Percentiles rank a stretch among this genome's conserved stretches.
phyloP scores from a whole-genome alignment of 768 basidiomycete species.

The Leucosporidium scottii region DNA sequence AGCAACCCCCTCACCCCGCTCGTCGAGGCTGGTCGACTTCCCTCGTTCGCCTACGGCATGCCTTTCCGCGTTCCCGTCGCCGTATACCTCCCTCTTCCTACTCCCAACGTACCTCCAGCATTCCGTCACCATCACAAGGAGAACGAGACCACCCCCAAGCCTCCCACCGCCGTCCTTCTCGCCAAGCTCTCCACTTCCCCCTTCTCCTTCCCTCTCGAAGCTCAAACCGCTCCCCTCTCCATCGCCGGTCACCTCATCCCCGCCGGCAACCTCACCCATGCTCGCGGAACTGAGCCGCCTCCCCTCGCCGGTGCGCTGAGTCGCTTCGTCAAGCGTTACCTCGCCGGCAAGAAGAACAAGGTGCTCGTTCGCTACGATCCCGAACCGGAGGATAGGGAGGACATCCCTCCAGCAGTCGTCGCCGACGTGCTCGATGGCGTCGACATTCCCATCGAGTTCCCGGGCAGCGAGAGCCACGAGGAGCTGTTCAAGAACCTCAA shows the following conservation, averaged over 20 bases:
- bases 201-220: constrained; percentile 11
- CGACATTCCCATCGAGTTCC: constrained; percentile 12
- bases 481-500: constrained; percentile 28
- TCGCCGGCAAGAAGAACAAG: constrained; percentile 20
- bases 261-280: constrained; percentile 14
- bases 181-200: constrained; percentile 19
- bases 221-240: neutral
- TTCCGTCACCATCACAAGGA: constrained; percentile 1
- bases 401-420: constrained; percentile 22
- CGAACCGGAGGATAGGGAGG: neutral
- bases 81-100: constrained; percentile 19
- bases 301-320: constrained; percentile 9
- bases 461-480: constrained; percentile 17
- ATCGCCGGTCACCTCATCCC: constrained; percentile 22
- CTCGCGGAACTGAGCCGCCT: neutral
- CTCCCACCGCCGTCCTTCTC: constrained; percentile 14
- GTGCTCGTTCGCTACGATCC: constrained; percentile 26
- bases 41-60: constrained; percentile 21
- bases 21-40: constrained; percentile 5
- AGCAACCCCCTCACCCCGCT: constrained; percentile 16
- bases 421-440: constrained; percentile 6
- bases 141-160: neutral
- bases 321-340: constrained; percentile 24
- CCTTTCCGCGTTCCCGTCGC: constrained; percentile 30
- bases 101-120: neutral